Base-by-base conservation (phyloP, 1,139 yeast species). In the Tardiomyces digboiensis region DNA sequence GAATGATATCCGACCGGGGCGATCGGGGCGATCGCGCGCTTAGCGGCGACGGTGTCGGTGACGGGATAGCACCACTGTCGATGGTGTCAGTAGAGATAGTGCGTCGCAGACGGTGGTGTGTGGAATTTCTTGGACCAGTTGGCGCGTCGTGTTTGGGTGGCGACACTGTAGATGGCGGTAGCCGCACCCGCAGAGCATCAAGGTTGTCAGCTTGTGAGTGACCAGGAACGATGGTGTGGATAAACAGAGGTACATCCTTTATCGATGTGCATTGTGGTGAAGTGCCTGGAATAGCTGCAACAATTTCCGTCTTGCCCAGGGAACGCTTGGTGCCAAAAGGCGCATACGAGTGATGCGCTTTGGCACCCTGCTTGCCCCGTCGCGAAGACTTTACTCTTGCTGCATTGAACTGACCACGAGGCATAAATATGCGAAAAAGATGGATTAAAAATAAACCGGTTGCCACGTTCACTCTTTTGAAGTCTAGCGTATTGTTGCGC, bases 201-300 rank as follows among this genome's bases (percentile, higher is more conserved):
- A 26, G 16, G n/a, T n/a, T n/a, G 33, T 26, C 42, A 37, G 29
- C 22, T 33, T 29, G 7, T 13, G 16, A 21, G 36, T 26, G 40
- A 12, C 21, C 45, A 13, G 49, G 49, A 38, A 47, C 22, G 19
- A 47, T 47, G 12, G 49, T 47, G 41, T 47, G 49, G 40, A 47
- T 47, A 19, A 45, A 42, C 21, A 46, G 45, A 2, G 49, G 46
- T 21, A 42, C 49, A 8, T 42, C 42, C 4, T 21, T 14, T 16
- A 40, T 29, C 20, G 45, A 39, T 8, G 33, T 16, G 3, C 33
- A 16, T 16, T 13, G 33, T 16, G 33, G 33, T 16, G 33, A 16
- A n/a, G 33, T 13, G 16, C 33, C 33, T 8, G 33, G 33, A n/a
- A 26, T 5, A 8, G 14, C 33, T n/a, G 33, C 33, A 5, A 16